phyloP scores from a whole-genome alignment of 257 asterid genomes.

The Jaltomata sinuosa region DNA sequence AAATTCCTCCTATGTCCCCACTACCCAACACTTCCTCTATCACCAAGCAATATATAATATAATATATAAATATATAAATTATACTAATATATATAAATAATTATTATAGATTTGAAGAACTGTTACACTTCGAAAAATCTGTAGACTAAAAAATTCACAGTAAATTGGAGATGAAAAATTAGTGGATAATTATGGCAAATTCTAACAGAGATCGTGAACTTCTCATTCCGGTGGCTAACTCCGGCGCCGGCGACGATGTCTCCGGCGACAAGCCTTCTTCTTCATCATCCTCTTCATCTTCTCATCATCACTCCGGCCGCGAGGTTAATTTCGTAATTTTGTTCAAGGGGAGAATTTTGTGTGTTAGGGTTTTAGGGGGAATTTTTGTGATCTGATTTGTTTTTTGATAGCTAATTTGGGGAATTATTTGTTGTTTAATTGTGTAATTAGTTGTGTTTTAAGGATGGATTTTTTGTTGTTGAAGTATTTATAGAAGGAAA shows the following conservation, averaged over 20 bases:
- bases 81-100: neutral
- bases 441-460: neutral
- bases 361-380: neutral
- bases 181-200: constrained; percentile 29
- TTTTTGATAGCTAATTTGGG: neutral
- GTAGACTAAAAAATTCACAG: constrained; percentile 6
- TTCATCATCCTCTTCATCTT: constrained; percentile 45
- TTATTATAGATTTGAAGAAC: neutral
- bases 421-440: neutral
- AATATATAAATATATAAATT: neutral
- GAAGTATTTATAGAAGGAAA: constrained; percentile 1
- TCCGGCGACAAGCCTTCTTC: constrained; percentile 42
- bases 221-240: constrained; percentile 70
- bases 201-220: constrained; percentile 83
- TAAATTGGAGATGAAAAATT: constrained; percentile 81
- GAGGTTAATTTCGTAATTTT: constrained; percentile 34
- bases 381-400: neutral
- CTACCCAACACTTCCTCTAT: neutral
- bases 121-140: constrained; percentile 11
- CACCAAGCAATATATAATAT: neutral
- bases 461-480: neutral
- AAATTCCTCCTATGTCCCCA: constrained; percentile 6
- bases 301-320: constrained; percentile 68
- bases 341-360: neutral
- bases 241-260: constrained; percentile 36